Evolutionary conservation across 306 rosid species (phyloP).

Genomic region (Prunus padus): DNA sequence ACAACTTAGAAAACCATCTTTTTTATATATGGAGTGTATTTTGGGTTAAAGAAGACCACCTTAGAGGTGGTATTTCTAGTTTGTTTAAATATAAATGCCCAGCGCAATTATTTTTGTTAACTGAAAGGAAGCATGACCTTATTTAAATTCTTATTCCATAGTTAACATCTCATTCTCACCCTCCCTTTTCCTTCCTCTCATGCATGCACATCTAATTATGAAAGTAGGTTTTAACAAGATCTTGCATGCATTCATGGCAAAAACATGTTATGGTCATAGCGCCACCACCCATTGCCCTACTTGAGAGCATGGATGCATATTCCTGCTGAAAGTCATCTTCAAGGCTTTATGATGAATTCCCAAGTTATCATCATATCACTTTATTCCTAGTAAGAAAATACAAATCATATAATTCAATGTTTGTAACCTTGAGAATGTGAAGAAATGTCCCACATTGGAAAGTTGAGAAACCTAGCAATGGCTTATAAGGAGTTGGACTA

Average conservation of each 20-base stretch:
- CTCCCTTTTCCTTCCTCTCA: background rate
- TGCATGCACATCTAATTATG: background rate
- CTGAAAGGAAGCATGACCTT: background rate
- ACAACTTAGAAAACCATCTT: no score
- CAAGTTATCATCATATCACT: background rate
- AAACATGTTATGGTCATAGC: background rate
- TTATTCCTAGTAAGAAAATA: constrained; percentile 13
- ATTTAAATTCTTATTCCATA: constrained; percentile 9
- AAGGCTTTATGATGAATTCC: background rate
- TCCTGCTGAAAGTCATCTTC: background rate
- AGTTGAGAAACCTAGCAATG: no score
- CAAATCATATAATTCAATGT: background rate
- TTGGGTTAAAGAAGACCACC: background rate
- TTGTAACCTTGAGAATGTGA: background rate
- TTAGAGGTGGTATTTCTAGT: background rate
- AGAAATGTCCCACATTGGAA: background rate
- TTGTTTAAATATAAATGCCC: no score
- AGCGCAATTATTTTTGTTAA: background rate
- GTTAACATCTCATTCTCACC: background rate
- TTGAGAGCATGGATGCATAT: background rate
- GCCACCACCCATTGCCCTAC: constrained; percentile 3
- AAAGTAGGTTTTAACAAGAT: no score
- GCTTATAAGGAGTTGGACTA: background rate
- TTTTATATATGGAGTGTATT: no score
- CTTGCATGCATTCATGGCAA: background rate